phyloP scores from a whole-genome alignment of 2,329 filamentous ascomycete species.

The Exophiala dermatitidis region DNA sequence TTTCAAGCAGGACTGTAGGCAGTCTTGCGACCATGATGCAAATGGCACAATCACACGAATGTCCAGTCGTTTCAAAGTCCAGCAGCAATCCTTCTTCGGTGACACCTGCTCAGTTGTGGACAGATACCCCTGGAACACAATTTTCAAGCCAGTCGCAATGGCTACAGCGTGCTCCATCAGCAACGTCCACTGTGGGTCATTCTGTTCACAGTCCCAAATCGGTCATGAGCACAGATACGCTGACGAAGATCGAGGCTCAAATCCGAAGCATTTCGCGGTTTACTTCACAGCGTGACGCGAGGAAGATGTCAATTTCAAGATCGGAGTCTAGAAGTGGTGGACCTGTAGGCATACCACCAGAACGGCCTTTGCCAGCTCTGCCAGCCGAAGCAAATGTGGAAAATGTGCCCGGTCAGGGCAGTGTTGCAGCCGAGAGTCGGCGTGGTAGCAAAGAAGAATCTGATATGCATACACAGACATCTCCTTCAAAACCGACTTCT shows the following conservation, averaged over 20 bases:
- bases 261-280: constrained; percentile 2
- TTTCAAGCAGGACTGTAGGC: constrained; percentile 8
- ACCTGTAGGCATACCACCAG: constrained; percentile 18
- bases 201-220: constrained; percentile 3
- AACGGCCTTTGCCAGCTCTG: constrained; percentile 18
- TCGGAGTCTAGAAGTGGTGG: constrained; percentile 8
- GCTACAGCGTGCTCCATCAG: constrained; percentile 6
- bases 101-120: not conserved
- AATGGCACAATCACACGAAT: not conserved
- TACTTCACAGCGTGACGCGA: not conserved
- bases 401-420: not conserved
- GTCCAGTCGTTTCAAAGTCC: not conserved
- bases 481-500: constrained; percentile 35
- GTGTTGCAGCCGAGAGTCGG: not conserved
- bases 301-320: not conserved
- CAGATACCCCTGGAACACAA: not conserved
- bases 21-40: constrained; percentile 4
- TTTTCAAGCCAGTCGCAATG: not conserved
- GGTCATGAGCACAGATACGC: constrained; percentile 19
- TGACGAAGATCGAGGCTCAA: constrained; percentile 20
- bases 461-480: not conserved
- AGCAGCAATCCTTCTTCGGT: not conserved
- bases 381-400: constrained; percentile 6
- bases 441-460: not conserved
- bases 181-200: constrained; percentile 1